phyloP scores from a whole-genome alignment of 768 basidiomycete species.

The Goffeauzyma gilvescens region DNA sequence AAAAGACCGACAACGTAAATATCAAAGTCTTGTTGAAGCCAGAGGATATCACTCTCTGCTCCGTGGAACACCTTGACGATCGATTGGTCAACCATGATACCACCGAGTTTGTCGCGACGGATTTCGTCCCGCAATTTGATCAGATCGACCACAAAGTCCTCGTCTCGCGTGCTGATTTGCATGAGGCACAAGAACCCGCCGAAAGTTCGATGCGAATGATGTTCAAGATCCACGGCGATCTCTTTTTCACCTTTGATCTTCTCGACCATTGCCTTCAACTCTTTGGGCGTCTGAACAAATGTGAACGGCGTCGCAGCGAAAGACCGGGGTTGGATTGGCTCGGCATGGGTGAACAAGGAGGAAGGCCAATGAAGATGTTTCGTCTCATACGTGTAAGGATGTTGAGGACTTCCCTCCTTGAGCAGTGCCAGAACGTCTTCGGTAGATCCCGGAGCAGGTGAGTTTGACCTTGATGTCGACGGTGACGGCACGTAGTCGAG shows the following conservation, averaged over 20 bases:
- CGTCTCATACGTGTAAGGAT: conserved; percentile 79
- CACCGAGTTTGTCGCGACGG: conserved; percentile 44
- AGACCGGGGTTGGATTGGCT: conserved; percentile 39
- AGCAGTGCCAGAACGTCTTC: background rate
- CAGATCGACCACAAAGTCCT: conserved; percentile 75
- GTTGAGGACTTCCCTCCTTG: conserved; percentile 7
- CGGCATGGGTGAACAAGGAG: conserved; percentile 42
- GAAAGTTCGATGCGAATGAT: conserved; percentile 73
- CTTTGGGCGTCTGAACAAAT: conserved; percentile 46
- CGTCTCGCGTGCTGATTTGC: conserved; percentile 44
- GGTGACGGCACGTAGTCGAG: conserved; percentile 40
- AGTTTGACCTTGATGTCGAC: conserved; percentile 5
- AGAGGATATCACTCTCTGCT: conserved; percentile 78
- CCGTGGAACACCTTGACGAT: conserved; percentile 81
- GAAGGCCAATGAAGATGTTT: conserved; percentile 51
- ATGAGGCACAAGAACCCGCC: conserved; percentile 78
- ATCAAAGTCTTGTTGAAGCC: conserved; percentile 92
- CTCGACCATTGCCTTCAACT: conserved; percentile 46
- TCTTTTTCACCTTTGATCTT: conserved; percentile 49
- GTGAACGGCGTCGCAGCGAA: conserved; percentile 52
- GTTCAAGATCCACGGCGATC: conserved; percentile 85
- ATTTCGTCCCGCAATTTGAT: conserved; percentile 56
- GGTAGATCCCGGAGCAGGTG: conserved; percentile 2
- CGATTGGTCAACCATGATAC: conserved; percentile 63
- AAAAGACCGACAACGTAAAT: conserved; percentile 89